Conservation (phyloP, 169 alveolate species). For the Plasmodium vivax region DNA sequence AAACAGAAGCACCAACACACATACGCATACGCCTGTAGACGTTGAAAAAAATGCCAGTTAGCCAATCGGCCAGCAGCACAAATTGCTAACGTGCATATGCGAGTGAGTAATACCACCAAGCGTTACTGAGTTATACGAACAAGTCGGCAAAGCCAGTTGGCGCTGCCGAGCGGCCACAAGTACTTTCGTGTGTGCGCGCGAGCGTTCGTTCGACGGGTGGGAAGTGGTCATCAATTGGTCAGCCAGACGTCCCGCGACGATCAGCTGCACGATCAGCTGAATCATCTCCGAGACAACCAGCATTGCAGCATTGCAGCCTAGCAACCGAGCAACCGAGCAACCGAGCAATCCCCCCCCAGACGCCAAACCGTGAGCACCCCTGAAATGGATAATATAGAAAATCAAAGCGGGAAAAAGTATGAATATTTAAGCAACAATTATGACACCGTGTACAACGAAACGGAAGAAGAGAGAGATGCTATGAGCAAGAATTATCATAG, state of each 20-base stretch:
- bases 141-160: not conserved
- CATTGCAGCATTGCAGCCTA: no score
- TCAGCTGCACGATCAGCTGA: not conserved
- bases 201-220: not conserved
- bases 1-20: not conserved
- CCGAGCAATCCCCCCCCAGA: not conserved
- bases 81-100: not conserved
- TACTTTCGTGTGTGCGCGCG: not conserved
- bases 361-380: not conserved
- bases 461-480: constrained; percentile 2
- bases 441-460: constrained; percentile 28
- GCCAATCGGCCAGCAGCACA: not conserved
- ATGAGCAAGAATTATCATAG: constrained; percentile 21
- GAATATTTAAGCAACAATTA: constrained; percentile 44
- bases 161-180: not conserved
- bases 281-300: not conserved
- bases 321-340: not conserved
- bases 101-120: not conserved
- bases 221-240: not conserved
- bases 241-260: not conserved
- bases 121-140: not conserved
- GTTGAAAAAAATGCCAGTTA: not conserved
- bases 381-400: constrained; percentile 66
- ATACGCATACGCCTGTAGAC: not conserved
- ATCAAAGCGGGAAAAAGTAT: constrained; percentile 53